These are phyloP conservation scores for Moesziomyces sp. DNA, from an alignment of 1,284 basidiomycete genomes.

Conservation along the genomic window DNA sequence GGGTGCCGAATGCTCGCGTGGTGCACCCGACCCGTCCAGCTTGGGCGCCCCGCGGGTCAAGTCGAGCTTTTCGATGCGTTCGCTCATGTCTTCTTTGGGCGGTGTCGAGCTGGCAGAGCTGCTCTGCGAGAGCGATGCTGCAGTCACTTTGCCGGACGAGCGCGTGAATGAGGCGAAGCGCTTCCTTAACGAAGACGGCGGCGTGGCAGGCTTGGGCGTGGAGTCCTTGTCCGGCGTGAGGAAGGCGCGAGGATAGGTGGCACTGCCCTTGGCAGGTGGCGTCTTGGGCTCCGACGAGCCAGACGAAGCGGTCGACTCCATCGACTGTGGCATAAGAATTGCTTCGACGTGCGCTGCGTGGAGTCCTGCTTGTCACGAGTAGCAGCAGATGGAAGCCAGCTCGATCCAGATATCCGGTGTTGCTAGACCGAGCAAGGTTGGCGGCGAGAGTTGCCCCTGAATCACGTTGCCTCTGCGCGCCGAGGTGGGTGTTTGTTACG, in stretches of 20 bases:
- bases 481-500: too few relatives aligned
- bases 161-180: slow-evolving; percentile 37
- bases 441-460: too few relatives aligned
- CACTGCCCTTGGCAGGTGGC: slow-evolving; percentile 34
- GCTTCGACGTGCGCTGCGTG: too few relatives aligned
- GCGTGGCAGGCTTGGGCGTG: slow-evolving; percentile 2
- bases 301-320: slow-evolving; percentile 25
- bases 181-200: slow-evolving; percentile 21
- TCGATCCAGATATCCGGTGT: too few relatives aligned
- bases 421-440: too few relatives aligned
- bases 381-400: too few relatives aligned
- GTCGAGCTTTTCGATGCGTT: slow-evolving; percentile 23
- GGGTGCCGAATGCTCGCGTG: slow-evolving; percentile 10
- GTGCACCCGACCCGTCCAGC: neutral
- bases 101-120: slow-evolving; percentile 7
- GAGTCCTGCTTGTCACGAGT: too few relatives aligned
- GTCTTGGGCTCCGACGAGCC: slow-evolving; percentile 31
- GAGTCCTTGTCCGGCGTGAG: slow-evolving; percentile 14
- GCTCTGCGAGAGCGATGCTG: slow-evolving; percentile 10
- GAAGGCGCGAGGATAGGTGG: slow-evolving; percentile 20
- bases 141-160: slow-evolving; percentile 24
- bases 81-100: slow-evolving; percentile 9
- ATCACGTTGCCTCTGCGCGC: too few relatives aligned
- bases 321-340: slow-evolving; percentile 27
- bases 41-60: neutral